phyloP scores from a whole-genome alignment of 257 asterid genomes.

The Euphrasia confusa region DNA sequence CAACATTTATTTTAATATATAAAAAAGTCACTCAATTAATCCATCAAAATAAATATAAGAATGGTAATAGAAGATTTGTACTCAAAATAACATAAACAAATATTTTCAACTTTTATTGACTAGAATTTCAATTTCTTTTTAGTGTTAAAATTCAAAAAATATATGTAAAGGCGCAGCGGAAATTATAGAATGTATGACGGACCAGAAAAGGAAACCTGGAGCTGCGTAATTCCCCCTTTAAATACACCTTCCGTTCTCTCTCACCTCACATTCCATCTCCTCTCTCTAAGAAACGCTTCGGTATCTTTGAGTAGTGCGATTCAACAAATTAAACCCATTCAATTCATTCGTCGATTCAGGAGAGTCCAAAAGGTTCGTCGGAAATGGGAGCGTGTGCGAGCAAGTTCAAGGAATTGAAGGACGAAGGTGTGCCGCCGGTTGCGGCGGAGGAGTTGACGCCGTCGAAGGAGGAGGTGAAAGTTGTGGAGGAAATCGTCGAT shows the following conservation, averaged over 20 bases:
- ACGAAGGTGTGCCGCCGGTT: slow-evolving; percentile 32
- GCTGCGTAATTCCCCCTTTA: slow-evolving; percentile 28
- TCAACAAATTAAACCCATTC: neutral
- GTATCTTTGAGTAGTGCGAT: neutral
- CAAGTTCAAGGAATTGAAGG: slow-evolving; percentile 37
- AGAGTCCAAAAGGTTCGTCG: neutral
- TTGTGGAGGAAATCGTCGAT: slow-evolving; percentile 23
- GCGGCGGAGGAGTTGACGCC: slow-evolving; percentile 27
- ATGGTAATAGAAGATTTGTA: neutral
- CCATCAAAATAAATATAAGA: too few relatives aligned
- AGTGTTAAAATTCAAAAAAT: neutral
- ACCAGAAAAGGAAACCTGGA: slow-evolving; percentile 24
- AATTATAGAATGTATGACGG: slow-evolving; percentile 40
- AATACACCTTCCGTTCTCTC: slow-evolving; percentile 20
- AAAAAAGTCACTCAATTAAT: too few relatives aligned
- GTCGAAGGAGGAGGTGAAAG: slow-evolving; percentile 27
- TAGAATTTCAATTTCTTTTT: neutral
- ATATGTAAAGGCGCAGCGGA: neutral
- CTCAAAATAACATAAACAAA: too few relatives aligned
- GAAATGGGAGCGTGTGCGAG: slow-evolving; percentile 68
- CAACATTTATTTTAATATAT: too few relatives aligned
- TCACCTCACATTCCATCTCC: slow-evolving; percentile 12
- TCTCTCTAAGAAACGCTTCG: neutral
- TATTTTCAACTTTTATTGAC: neutral
- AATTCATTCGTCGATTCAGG: neutral